Base-by-base conservation (phyloP, 2,329 filamentous ascomycete genomes). In the Allantophomopsis lycopodina region DNA sequence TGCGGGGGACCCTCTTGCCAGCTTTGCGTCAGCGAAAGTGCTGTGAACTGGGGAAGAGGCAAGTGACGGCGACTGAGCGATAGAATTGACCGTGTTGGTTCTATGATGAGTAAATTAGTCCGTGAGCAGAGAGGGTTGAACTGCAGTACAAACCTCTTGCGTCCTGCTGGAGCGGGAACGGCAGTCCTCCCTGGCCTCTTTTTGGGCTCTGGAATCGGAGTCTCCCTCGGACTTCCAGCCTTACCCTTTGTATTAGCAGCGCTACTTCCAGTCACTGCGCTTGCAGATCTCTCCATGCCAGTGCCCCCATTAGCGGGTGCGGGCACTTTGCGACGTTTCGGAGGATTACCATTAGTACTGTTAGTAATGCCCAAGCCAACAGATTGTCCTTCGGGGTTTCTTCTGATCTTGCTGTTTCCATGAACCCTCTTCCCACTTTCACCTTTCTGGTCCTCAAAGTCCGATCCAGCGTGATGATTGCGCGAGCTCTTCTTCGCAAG, bases 311-410 rank as follows among this genome's bases (percentile, higher is more conserved):
- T 66, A 12, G 62, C 55, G 8, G 68, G 60, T 42, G 84, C 84
- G 50, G 94, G 86, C 2, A 84, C 77, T 61, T 88, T 93, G 47
- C 87, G 78, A 52, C 85, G 73, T 63, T 94, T 94, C 2, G 78
- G 67, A 20, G 71, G 68, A 40, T 63, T 60, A 16, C 67, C 62
- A 45, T 70, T 73, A 15, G 66, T 58, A 5, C 63, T 52, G 44
- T 74, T 72, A 36, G 73, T 68, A 42, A 84, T 82, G 32, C 80
- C 81, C 30, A 85, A 61, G 2, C 81, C 82, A 30, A 79, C 61
- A 37, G 64, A 62, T 16, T 57, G 55, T 2, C 65, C 58, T 32
- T 79, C 71, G 30, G 68, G 68, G 5, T 68, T 65, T 53, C 81
- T 86, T 39, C 79, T 71, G 37, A 68, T 67, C 56, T 84, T 85